phyloP scores from a whole-genome alignment of 1,139 yeast species.

The Lodderomyces elongisporus region DNA sequence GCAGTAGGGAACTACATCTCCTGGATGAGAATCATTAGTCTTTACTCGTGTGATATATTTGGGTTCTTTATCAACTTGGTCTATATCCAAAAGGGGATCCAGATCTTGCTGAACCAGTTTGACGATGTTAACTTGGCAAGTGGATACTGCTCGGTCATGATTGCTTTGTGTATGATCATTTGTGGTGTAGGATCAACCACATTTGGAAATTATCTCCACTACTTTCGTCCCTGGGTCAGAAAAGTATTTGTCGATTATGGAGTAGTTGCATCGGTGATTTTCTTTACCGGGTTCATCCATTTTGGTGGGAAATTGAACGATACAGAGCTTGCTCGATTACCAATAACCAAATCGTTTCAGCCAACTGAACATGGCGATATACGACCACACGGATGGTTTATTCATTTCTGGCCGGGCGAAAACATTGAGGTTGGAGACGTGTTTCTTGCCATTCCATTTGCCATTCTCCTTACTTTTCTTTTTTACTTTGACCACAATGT shows the following conservation, averaged over 20 bases:
- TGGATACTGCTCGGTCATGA: conserved; percentile 73
- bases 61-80: conserved; percentile 87
- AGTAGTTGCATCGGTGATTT: conserved; percentile 74
- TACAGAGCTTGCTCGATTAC: conserved; percentile 53
- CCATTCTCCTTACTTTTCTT: conserved; percentile 70
- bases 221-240: conserved; percentile 55
- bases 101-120: conserved; percentile 72
- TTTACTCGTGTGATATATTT: conserved; percentile 87
- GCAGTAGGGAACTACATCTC: conserved; percentile 69
- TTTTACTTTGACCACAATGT: conserved; percentile 96
- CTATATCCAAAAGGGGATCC: conserved; percentile 89
- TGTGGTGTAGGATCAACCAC: conserved; percentile 65
- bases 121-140: conserved; percentile 36
- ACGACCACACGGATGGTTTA: conserved; percentile 64
- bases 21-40: conserved; percentile 66
- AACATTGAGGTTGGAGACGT: conserved; percentile 65
- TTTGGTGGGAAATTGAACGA: conserved; percentile 70
- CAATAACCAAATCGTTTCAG: conserved; percentile 66
- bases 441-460: conserved; percentile 90
- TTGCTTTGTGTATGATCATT: conserved; percentile 67
- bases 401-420: conserved; percentile 64
- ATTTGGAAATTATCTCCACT: conserved; percentile 57
- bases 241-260: conserved; percentile 82
- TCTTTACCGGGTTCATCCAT: conserved; percentile 87
- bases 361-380: conserved; percentile 50